These are phyloP conservation scores for Volutella citrinella DNA, from an alignment of 2,329 filamentous ascomycete species.

Conservation along the genomic window DNA sequence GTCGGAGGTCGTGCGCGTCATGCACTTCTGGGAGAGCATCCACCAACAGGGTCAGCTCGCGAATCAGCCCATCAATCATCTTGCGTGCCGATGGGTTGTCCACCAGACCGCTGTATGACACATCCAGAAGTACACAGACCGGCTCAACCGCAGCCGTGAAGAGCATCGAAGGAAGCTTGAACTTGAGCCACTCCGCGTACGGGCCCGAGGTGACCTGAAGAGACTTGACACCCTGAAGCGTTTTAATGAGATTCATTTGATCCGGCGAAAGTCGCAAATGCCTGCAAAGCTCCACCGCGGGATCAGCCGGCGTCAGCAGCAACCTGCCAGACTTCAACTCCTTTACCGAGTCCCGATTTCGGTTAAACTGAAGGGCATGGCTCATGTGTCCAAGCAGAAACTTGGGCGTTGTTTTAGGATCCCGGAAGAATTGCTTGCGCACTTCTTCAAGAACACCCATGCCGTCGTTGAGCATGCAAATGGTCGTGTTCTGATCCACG, in stretches of 20 bases:
- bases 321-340: slow-evolving; percentile 33
- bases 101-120: slow-evolving; percentile 68
- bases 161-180: slow-evolving; percentile 76
- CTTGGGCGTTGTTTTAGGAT: slow-evolving; percentile 62
- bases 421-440: slow-evolving; percentile 66
- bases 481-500: slow-evolving; percentile 64
- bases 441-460: slow-evolving; percentile 81
- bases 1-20: slow-evolving; percentile 53
- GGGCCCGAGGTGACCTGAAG: slow-evolving; percentile 20
- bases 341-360: slow-evolving; percentile 36
- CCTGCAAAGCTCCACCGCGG: slow-evolving; percentile 12
- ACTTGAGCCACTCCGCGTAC: slow-evolving; percentile 54
- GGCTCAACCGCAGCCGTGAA: slow-evolving; percentile 77
- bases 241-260: slow-evolving; percentile 19
- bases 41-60: slow-evolving; percentile 73
- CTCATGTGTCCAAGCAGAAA: slow-evolving; percentile 69
- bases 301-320: slow-evolving; percentile 25
- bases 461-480: slow-evolving; percentile 77
- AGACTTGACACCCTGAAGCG: slow-evolving; percentile 16
- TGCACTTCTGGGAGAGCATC: slow-evolving; percentile 70
- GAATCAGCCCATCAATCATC: slow-evolving; percentile 67
- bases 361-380: slow-evolving; percentile 44
- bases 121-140: slow-evolving; percentile 74
- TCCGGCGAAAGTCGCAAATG: slow-evolving; percentile 15
- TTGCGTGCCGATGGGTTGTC: slow-evolving; percentile 63